These are phyloP conservation scores for Bretschneidera sinensis DNA, from an alignment of 345 rosid genomes.

Conservation along the genomic window DNA sequence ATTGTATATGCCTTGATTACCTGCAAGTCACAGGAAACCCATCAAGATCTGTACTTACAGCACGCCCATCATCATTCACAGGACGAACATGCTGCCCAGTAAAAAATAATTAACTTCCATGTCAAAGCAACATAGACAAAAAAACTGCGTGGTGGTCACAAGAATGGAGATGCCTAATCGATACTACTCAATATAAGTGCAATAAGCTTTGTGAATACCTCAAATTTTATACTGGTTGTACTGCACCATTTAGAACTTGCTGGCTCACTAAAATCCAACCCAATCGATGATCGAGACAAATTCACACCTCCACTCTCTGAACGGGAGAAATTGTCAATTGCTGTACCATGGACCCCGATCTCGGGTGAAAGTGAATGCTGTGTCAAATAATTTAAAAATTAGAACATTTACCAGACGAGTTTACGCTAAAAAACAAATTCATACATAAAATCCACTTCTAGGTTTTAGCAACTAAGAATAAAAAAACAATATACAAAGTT, in stretches of 20 bases:
- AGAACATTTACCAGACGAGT: neutral
- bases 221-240: conserved; percentile 81
- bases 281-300: conserved; percentile 72
- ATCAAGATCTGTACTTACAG: conserved; percentile 74
- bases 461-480: neutral
- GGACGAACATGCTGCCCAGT: conserved; percentile 69
- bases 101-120: conserved; percentile 8
- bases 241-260: conserved; percentile 81
- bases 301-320: conserved; percentile 90
- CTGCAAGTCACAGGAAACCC: conserved; percentile 92
- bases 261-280: conserved; percentile 83
- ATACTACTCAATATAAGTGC: conserved; percentile 1
- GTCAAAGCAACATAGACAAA: neutral
- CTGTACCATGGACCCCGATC: conserved; percentile 81
- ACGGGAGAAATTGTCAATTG: conserved; percentile 77
- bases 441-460: neutral
- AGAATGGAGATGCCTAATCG: conserved; percentile 5
- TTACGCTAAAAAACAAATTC: neutral
- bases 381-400: conserved; percentile 11
- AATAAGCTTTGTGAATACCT: conserved; percentile 40
- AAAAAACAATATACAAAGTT: neutral
- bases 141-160: neutral
- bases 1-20: conserved; percentile 32
- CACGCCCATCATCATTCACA: conserved; percentile 80
- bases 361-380: conserved; percentile 96